phyloP scores from a whole-genome alignment of 2,329 filamentous ascomycete species.

The Xylaria sp. region DNA sequence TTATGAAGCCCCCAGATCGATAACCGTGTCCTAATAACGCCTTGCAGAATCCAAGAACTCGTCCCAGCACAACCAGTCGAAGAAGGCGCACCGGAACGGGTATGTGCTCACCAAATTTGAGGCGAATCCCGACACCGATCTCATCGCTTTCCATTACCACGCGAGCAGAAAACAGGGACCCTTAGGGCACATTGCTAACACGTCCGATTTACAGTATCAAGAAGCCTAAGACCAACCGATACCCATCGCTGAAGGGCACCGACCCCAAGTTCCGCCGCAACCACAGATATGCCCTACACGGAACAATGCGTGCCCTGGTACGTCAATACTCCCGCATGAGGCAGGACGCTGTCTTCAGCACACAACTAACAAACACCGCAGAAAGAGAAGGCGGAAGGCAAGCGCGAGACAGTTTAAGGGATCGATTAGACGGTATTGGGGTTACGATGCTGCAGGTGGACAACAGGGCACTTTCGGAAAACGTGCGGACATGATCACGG shows the following conservation, averaged over 20 bases:
- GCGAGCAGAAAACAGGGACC: too few relatives aligned
- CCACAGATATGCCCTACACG: constrained; percentile 99
- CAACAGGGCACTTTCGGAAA: constrained; percentile 41
- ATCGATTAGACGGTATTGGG: constrained; percentile 34
- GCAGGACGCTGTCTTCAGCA: neutral
- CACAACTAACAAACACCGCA: constrained; percentile 33
- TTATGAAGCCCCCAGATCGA: neutral
- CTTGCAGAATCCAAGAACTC: constrained; percentile 97
- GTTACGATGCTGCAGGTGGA: constrained; percentile 38
- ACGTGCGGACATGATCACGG: constrained; percentile 44
- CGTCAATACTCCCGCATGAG: constrained; percentile 45
- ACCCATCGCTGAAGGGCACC: constrained; percentile 97
- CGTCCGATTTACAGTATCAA: constrained; percentile 75
- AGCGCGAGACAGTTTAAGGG: constrained; percentile 78
- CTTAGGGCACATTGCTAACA: constrained; percentile 20
- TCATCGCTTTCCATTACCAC: neutral
- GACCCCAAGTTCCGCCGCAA: constrained; percentile 99
- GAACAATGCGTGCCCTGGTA: constrained; percentile 97
- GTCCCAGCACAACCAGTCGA: constrained; percentile 97
- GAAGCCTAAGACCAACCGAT: constrained; percentile 99
- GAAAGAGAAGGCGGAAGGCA: constrained; percentile 98
- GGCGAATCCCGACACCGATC: neutral
- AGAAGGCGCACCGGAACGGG: constrained; percentile 99
- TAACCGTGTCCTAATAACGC: constrained; percentile 36
- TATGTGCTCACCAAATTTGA: constrained; percentile 56